Base-by-base conservation (phyloP, 805 yeast genomes). In the Candida tibetensis region DNA sequence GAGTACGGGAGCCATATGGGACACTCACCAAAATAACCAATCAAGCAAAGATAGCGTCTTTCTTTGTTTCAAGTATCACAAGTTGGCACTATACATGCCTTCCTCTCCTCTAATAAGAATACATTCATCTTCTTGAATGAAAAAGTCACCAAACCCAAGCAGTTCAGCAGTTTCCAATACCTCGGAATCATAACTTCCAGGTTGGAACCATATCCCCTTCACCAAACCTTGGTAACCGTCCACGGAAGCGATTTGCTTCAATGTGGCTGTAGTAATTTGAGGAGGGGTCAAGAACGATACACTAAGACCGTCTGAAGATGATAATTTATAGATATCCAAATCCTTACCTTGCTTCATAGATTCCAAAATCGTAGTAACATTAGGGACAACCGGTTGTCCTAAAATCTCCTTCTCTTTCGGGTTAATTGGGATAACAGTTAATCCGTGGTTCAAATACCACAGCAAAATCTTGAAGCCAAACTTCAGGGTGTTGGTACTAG, bases 231-330 rank as follows among this genome's bases (percentile, higher is more conserved):
- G 49, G 40, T 76, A 59, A 12, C 67, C 67, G 8, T 66, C 57
- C 26, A 81, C 52, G 0, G 71, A 54, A 5, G 69, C 55, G 13
- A 71, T 62, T 30, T 60, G 63, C 26, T 53, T 47, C 22, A 69
- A 53, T 0, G 71, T 66, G 2, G 44, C 34, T 2, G 45, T 45
- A 1, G 88, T 76, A 3, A 81, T 72, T 0, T 55, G 52, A 1
- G 95, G 93, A 2, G 95, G 90, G 0, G 95, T 85, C 36, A 86
- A 77, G 29, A 87, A 81, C 21, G 87, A 79, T 5, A 83, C 58
- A 42, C 82, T 76, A 17, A 77, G 52, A 8, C 77, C 78, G 42
- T 74, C 79, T 9, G 32, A 53, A 3, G 30, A 30, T 2, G 59
- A 40, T 7, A 62, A 46, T n/a, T 53, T 43, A 38, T 68, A 58